Base-by-base conservation (phyloP, 768 basidiomycete genomes). In the Russula emetica region DNA sequence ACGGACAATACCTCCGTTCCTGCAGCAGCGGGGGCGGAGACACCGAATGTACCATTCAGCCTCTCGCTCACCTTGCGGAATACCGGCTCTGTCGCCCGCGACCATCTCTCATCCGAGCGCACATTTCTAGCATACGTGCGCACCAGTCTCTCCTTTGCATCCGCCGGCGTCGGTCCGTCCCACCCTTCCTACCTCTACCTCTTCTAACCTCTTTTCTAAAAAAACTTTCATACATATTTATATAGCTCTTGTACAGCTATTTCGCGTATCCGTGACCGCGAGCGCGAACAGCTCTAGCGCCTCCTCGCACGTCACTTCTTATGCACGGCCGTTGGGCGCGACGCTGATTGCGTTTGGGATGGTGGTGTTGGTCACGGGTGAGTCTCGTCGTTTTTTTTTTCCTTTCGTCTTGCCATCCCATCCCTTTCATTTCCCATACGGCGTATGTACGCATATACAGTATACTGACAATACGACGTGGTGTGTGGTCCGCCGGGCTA, bases 121-220 rank as follows among this genome's bases (percentile, higher is more conserved):
- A 83, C 80, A 5, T 82, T 80, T 64, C 72, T 83, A 3, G 80
- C 82, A 14, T 83, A 82, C 70, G 73, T 82, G 22, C 72, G 82
- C 44, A 82, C 82, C 28, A 81, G 80, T 60, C 69, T 81, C 11
- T 73, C 80, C 7, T 75, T 82, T 16, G 75, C 80, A n/a, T 78
- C 77, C n/a, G 76, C 75, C 0, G 82, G 82, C 11, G 78, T 83
- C 54, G 81, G 79, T 80, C 47, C 66, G 77, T 70, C 57, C 18
- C 4, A 14, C 4, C 36, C 36, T 2, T 28, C 26, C 20, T 5
- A 22, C 13, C 13, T 5, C 32, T n/a, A n/a, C n/a, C n/a, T n/a
- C n/a, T n/a, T n/a, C n/a, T n/a, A n/a, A n/a, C n/a, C n/a, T n/a
- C n/a, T n/a, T 38, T 36, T 44, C 30, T 44, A 28, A 38, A 44